Percentiles rank a stretch among this genome's conserved stretches.
Evolutionary conservation across 1,139 yeast species (phyloP).

Genomic region (Pichia sp.): DNA sequence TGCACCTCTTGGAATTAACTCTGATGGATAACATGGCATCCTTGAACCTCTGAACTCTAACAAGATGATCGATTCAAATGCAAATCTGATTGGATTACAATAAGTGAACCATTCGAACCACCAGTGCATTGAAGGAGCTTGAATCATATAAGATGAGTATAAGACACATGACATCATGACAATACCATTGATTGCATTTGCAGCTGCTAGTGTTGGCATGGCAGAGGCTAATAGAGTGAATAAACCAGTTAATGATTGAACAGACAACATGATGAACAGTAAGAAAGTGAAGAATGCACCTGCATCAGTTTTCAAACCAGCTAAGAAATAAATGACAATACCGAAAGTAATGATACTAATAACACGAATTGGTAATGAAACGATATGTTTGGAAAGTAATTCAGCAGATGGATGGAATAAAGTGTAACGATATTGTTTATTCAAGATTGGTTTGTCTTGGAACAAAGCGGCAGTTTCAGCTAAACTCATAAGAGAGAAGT

Average conservation of each 20-base stretch:
- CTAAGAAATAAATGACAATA: conserved; percentile 40
- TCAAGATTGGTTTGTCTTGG: conserved; percentile 43
- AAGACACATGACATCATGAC: conserved; percentile 43
- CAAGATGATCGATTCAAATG: conserved; percentile 52
- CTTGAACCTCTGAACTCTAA: conserved; percentile 54
- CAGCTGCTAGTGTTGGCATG: conserved; percentile 45
- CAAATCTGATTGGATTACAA: conserved; percentile 52
- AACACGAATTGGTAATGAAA: conserved; percentile 41
- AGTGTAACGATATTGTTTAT: conserved; percentile 43
- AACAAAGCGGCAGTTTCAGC: conserved; percentile 43
- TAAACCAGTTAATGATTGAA: conserved; percentile 39
- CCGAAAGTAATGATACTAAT: conserved; percentile 37
- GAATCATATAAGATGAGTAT: conserved; percentile 58
- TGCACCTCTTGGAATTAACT: conserved; percentile 49
- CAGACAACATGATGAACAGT: conserved; percentile 41
- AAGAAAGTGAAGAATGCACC: conserved; percentile 43
- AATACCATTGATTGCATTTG: conserved; percentile 52
- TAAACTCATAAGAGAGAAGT: conserved; percentile 41
- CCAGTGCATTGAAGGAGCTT: conserved; percentile 56
- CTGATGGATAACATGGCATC: conserved; percentile 45
- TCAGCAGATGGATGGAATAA: conserved; percentile 47
- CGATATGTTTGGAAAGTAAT: conserved; percentile 40
- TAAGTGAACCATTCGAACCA: conserved; percentile 65
- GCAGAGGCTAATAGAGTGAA: conserved; percentile 51
- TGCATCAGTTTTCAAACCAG: conserved; percentile 39